Conservation (phyloP, 805 yeast species). For the Cyberlindnera euphorbiiphila region DNA sequence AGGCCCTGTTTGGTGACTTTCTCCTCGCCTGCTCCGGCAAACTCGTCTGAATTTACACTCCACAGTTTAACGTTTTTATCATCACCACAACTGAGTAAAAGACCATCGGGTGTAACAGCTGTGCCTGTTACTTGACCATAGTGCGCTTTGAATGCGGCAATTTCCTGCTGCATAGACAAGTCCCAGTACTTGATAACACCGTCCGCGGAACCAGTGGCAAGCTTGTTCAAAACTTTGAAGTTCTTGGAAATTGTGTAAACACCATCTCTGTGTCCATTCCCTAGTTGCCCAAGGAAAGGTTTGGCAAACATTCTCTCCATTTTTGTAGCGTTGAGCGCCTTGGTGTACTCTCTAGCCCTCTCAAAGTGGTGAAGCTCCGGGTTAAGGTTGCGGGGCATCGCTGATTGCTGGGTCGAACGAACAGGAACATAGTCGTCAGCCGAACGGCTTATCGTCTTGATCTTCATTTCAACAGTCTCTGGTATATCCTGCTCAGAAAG, state of each 20-base stretch:
- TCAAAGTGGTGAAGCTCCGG: conserved; percentile 97
- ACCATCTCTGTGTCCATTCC: conserved; percentile 94
- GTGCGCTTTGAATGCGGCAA: conserved; percentile 80
- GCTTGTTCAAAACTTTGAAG: conserved; percentile 58
- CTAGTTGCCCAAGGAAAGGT: conserved; percentile 93
- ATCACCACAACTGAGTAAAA: conserved; percentile 79
- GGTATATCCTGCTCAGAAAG: neutral
- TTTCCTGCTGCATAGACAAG: conserved; percentile 71
- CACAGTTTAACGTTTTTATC: conserved; percentile 89
- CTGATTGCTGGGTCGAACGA: conserved; percentile 80
- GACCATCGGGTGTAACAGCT: conserved; percentile 50
- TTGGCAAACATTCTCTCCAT: conserved; percentile 96
- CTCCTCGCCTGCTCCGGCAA: conserved; percentile 34
- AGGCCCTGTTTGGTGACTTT: conserved; percentile 46
- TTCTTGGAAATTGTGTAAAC: conserved; percentile 85
- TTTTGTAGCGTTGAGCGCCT: conserved; percentile 92
- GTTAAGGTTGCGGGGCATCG: conserved; percentile 82
- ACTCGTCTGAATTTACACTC: conserved; percentile 64
- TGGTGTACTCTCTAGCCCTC: conserved; percentile 92
- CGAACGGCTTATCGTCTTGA: conserved; percentile 48
- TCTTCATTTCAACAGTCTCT: conserved; percentile 17
- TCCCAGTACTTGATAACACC: conserved; percentile 96
- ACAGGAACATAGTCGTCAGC: conserved; percentile 92
- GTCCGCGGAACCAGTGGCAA: conserved; percentile 94
- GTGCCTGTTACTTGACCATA: conserved; percentile 86